Base-by-base conservation (phyloP, 2,329 filamentous ascomycete species). In the Aspergillus fructus region DNA sequence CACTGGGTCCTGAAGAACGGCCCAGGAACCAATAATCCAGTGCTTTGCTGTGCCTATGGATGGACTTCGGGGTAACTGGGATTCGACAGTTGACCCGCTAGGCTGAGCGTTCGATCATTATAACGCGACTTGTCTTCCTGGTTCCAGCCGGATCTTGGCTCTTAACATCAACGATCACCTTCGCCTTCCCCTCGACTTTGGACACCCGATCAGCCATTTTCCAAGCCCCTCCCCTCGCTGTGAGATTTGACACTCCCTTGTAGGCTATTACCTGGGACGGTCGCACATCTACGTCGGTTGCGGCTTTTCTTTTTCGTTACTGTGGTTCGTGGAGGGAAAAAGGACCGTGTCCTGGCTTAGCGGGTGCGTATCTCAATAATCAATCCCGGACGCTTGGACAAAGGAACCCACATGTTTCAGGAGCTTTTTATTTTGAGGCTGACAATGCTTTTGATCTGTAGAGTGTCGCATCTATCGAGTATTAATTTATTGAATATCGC, bases 1-100 rank as follows among this genome's bases (percentile, higher is more conserved):
- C 33, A 52, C 58, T 58, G 55, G 58, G 50, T 48, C 58, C 39
- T 62, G 56, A 59, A 61, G 54, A 63, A 61, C 59, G 52, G 54
- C 40, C 37, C 48, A 48, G 17, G 43, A 55, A 49, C 61, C 59
- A 62, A 55, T 60, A 58, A 61, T 21, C 34, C 45, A 49, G 15
- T 23, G 33, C 23, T 30, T 24, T 46, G 53, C 33, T 11, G 49
- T 30, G 51, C 27, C 4, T 30, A 8, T 30, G 49, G 53, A 57
- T 58, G 34, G 12, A n/a, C 15, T 37, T 37, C 34, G 34, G 12
- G 34, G 48, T 34, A 34, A 60, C 54, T 49, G 52, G 46, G 49
- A 42, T 23, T 39, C 12, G 40, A 21, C 46, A 27, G 47, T 41
- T 21, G 30, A 27, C 42, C 49, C 46, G 34, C 48, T 54, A 53